Conservation (phyloP, 768 basidiomycete species). For the Trametes cingulata region DNA sequence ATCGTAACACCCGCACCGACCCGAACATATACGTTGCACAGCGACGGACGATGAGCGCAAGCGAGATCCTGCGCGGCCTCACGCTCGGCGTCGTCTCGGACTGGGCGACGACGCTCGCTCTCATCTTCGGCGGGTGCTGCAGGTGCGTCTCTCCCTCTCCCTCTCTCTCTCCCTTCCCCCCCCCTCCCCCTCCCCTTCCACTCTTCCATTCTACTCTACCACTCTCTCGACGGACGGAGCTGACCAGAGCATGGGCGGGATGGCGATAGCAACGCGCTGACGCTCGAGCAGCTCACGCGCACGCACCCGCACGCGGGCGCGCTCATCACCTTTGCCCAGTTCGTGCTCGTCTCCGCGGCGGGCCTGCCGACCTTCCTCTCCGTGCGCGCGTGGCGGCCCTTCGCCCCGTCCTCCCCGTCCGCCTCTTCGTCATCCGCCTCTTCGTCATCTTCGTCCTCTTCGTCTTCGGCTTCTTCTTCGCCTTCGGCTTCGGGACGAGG, state of each 20-base stretch:
- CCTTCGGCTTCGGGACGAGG: no score
- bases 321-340: constrained; percentile 87
- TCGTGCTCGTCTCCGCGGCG: constrained; percentile 71
- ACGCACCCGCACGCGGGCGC: constrained; percentile 71
- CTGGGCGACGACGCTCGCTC: constrained; percentile 66
- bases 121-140: constrained; percentile 93
- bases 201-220: no score
- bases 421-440: no score
- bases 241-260: background rate
- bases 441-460: background rate
- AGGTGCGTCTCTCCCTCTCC: constrained; percentile 43
- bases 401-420: no score
- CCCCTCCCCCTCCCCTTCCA: no score
- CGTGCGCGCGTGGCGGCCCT: constrained; percentile 3
- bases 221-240: background rate
- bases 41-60: constrained; percentile 12
- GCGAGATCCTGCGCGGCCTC: constrained; percentile 15
- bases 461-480: background rate
- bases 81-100: constrained; percentile 30
- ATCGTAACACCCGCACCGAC: no score
- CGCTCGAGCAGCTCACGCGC: constrained; percentile 72
- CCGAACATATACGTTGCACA: no score
- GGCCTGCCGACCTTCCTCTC: constrained; percentile 67
- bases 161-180: constrained; percentile 17
- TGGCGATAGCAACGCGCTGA: constrained; percentile 66